Conservation (phyloP, 1,284 basidiomycete species). For the Malassezia globosa region DNA sequence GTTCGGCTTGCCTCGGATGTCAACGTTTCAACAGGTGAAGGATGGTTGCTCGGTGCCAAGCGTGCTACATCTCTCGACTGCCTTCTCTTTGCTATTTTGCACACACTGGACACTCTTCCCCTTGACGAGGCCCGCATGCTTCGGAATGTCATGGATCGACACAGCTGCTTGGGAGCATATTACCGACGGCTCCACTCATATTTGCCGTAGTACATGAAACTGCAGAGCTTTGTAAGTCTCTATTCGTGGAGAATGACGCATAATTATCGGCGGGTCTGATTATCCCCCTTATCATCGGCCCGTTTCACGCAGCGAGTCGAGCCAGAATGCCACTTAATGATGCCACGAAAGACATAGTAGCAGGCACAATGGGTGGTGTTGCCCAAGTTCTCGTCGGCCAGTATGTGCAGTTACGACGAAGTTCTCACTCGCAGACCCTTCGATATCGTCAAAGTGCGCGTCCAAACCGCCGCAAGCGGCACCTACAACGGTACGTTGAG, state of each 20-base stretch:
- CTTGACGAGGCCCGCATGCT: not conserved
- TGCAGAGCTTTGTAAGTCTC: too few species aligned
- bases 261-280: too few species aligned
- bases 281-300: not conserved
- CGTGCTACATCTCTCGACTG: constrained; percentile 7
- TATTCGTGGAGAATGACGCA: too few species aligned
- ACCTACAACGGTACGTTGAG: constrained; percentile 54
- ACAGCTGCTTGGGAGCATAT: constrained; percentile 1
- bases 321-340: constrained; percentile 19
- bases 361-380: constrained; percentile 65
- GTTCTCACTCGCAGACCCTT: constrained; percentile 87
- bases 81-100: constrained; percentile 9
- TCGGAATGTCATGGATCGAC: not conserved
- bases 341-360: constrained; percentile 27
- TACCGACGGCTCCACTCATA: constrained; percentile 6
- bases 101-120: constrained; percentile 7
- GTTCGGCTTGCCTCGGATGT: constrained; percentile 3
- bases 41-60: constrained; percentile 13
- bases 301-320: too few species aligned
- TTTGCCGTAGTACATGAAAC: constrained; percentile 4
- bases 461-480: constrained; percentile 85
- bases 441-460: constrained; percentile 87
- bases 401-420: constrained; percentile 77
- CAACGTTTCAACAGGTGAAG: not conserved
- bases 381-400: constrained; percentile 86